Base-by-base conservation (phyloP, 225 moss, liverwort and hornwort genomes). In the Pleurozium schreberi region DNA sequence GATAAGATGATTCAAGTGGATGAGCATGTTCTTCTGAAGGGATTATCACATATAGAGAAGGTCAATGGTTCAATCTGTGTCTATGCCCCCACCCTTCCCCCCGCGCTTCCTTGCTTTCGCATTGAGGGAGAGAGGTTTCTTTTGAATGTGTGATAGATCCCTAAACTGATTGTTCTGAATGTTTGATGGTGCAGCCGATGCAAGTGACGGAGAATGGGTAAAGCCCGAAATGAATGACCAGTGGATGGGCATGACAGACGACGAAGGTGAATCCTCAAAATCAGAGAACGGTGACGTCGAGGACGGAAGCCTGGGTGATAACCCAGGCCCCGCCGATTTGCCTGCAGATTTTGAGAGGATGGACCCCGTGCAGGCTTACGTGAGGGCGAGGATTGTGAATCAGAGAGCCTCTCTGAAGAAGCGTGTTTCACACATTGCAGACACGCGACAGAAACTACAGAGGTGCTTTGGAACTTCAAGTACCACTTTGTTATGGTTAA, bases 171-270 rank as follows among this genome's bases (percentile, higher is more conserved):
- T 75, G 20, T 81, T 84, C 31, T 88, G 78, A 59, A 83, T 90
- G 73, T 85, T 77, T 87, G 77, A 61, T 59, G 40, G 59, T 91
- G 92, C 89, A 92, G 92, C 92, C 73, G 91, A 93, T 66, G 91
- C 73, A 83, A 91, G 93, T 88, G 93, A 93, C 75, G 89, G 78
- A 78, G 89, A 91, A 21, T 91, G 87, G 88, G 85, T 88, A 55
- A 92, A 90, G 58, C 28, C 87, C 73, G 93, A 85, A 25, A 81
- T 90, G 27, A 87, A 75, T 79, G 93, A 93, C 63, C 70, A 88
- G 47, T 92, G 92, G 90, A 85, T 90, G 74, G 88, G 79, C 70
- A 89, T 86, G 90, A 66, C 88, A 67, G 89, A 93, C 83, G 91
- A 89, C 47, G 91, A 90, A 63, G 90, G 65, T 17, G 83, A 88